Evolutionary conservation across 441 rosid genomes (phyloP).

Genomic region (Corymbia calophylla): DNA sequence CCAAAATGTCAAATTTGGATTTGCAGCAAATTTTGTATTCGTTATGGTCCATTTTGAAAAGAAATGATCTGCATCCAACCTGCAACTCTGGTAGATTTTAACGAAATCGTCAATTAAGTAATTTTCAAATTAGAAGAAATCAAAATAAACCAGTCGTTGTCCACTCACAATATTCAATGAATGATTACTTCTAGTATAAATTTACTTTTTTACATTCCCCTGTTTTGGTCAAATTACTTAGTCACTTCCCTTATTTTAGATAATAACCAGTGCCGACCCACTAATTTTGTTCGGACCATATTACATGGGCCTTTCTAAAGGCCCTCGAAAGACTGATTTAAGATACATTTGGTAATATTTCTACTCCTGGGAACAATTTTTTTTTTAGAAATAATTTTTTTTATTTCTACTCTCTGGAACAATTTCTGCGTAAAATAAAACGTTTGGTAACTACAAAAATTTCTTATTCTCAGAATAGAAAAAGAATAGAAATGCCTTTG

Average conservation of each 20-base stretch:
- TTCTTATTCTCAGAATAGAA: too few species aligned
- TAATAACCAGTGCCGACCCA: not conserved
- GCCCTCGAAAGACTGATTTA: not conserved
- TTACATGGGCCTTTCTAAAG: not conserved
- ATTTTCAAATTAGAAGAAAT: not conserved
- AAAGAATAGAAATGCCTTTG: too few species aligned
- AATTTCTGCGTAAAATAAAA: too few species aligned
- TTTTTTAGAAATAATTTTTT: too few species aligned
- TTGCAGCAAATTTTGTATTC: not conserved
- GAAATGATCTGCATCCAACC: not conserved
- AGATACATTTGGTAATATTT: too few species aligned
- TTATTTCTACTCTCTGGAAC: too few species aligned
- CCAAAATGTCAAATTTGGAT: not conserved
- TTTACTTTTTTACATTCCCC: not conserved
- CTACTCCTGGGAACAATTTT: too few species aligned
- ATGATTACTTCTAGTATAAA: not conserved
- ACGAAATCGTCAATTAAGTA: not conserved
- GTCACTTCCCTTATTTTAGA: not conserved
- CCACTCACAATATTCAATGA: not conserved
- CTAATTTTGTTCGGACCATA: not conserved
- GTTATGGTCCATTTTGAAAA: not conserved
- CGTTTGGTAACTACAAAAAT: too few species aligned
- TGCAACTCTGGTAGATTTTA: not conserved
- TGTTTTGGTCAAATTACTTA: not conserved
- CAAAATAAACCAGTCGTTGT: not conserved